Evolutionary conservation across 495 filamentous ascomycete genomes (phyloP).

Genomic region (Penicillium samsonianum): DNA sequence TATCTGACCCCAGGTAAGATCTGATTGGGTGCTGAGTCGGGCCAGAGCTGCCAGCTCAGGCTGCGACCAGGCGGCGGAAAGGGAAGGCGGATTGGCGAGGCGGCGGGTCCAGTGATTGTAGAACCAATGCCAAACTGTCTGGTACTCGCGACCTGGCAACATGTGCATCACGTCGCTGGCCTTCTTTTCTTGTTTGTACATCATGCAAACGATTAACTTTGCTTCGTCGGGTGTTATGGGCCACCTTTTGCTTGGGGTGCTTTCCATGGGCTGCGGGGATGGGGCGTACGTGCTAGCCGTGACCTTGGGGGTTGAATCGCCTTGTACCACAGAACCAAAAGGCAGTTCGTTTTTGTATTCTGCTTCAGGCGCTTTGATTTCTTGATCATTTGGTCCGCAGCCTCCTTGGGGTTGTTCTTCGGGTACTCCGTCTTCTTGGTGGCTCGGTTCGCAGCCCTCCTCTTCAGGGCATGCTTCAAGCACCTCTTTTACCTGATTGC

Average conservation of each 20-base stretch:
- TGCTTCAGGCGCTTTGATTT: background rate
- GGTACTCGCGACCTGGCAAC: conserved; percentile 31
- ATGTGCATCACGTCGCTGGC: conserved; percentile 36
- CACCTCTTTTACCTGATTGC: background rate
- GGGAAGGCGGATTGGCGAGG: conserved; percentile 32
- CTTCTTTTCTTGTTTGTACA: conserved; percentile 29
- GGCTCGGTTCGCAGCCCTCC: background rate
- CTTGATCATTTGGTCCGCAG: background rate
- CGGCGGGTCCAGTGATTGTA: conserved; percentile 37
- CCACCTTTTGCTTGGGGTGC: conserved; percentile 19
- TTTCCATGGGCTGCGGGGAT: conserved; percentile 11
- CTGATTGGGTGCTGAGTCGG: conserved; percentile 29
- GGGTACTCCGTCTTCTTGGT: background rate
- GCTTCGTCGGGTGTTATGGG: conserved; percentile 39
- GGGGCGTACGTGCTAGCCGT: background rate
- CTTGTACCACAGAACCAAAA: background rate
- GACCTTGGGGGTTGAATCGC: conserved; percentile 4
- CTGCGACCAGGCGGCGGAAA: conserved; percentile 38
- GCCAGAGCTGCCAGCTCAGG: conserved; percentile 33
- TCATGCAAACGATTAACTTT: conserved; percentile 36
- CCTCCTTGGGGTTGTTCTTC: background rate
- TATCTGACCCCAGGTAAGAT: conserved; percentile 39
- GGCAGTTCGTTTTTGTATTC: background rate
- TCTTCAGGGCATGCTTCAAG: background rate
- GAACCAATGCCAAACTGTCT: conserved; percentile 32